Conservation (phyloP, 306 rosid genomes). For the Clitoria ternatea region DNA sequence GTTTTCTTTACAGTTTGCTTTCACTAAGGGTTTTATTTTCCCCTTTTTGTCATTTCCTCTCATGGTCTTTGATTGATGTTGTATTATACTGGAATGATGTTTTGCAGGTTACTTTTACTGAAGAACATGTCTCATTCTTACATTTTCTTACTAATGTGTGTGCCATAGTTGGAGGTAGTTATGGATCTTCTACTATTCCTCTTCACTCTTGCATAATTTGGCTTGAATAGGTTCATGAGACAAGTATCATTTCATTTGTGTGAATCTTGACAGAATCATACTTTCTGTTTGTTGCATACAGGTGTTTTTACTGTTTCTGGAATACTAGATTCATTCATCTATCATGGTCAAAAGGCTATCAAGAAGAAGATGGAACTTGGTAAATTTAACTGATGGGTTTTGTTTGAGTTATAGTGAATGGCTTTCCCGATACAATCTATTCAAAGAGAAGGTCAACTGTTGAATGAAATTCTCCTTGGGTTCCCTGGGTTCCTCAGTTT, state of each 20-base stretch:
- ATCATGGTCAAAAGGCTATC: constrained; percentile 93
- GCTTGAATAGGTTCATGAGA: not conserved
- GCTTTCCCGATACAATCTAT: constrained; percentile 34
- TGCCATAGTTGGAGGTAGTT: constrained; percentile 95
- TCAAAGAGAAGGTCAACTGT: constrained; percentile 28
- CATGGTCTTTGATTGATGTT: not conserved
- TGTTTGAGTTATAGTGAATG: constrained; percentile 34
- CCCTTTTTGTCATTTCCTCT: not conserved
- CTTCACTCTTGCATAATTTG: not conserved
- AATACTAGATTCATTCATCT: constrained; percentile 89
- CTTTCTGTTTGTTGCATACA: constrained; percentile 32
- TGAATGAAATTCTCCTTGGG: constrained; percentile 33
- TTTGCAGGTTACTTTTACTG: constrained; percentile 79
- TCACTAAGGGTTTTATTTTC: not conserved
- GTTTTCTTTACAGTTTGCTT: constrained; percentile 1
- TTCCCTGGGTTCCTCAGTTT: constrained; percentile 32
- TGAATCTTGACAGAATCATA: constrained; percentile 12
- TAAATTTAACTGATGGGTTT: constrained; percentile 61
- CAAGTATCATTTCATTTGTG: not conserved
- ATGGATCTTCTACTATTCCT: constrained; percentile 11
- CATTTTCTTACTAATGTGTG: constrained; percentile 96
- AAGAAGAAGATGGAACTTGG: constrained; percentile 98
- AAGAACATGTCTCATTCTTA: constrained; percentile 79
- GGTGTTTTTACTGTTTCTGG: constrained; percentile 95
- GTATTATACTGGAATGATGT: constrained; percentile 6